A percentile compares a stretch with the other conserved stretches of the same genome.
phyloP scores from a whole-genome alignment of 1,284 basidiomycete species.

The Ceratobasidium sp. region DNA sequence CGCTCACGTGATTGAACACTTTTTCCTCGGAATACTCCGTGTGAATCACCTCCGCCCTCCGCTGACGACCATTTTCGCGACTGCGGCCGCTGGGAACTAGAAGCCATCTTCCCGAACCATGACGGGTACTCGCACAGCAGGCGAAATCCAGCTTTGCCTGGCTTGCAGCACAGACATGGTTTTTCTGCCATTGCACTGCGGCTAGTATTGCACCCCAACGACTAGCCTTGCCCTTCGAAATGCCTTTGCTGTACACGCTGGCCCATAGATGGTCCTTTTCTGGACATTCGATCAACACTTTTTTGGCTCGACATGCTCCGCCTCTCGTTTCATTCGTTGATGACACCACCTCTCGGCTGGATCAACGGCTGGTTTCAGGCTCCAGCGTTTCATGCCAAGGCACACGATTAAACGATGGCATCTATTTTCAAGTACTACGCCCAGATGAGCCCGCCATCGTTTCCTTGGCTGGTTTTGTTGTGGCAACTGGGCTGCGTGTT shows the following conservation, averaged over 20 bases:
- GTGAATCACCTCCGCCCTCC: too few species aligned
- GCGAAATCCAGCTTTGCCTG: neutral
- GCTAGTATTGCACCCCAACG: neutral
- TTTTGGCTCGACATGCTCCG: neutral
- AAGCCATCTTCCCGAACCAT: neutral
- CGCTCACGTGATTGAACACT: neutral
- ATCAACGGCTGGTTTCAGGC: neutral
- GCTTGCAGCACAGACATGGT: neutral
- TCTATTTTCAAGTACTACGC: too few species aligned
- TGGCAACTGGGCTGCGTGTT: too few species aligned
- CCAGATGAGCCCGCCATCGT: too few species aligned
- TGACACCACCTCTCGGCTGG: neutral
- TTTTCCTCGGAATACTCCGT: too few species aligned
- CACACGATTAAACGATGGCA: too few species aligned
- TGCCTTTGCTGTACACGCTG: neutral
- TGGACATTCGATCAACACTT: neutral
- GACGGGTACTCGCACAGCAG: neutral
- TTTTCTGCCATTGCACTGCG: neutral
- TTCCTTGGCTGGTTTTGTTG: too few species aligned
- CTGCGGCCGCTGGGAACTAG: neutral
- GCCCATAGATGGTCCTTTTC: neutral
- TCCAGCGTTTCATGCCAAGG: too few species aligned
- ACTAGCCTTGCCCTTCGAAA: neutral
- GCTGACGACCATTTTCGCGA: too few species aligned
- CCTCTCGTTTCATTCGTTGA: neutral